A percentile compares a stretch with the other conserved stretches of the same genome.
These are phyloP conservation scores for Melampsora abietis-canadensis DNA, from an alignment of 1,284 basidiomycete genomes.

Conservation along the genomic window DNA sequence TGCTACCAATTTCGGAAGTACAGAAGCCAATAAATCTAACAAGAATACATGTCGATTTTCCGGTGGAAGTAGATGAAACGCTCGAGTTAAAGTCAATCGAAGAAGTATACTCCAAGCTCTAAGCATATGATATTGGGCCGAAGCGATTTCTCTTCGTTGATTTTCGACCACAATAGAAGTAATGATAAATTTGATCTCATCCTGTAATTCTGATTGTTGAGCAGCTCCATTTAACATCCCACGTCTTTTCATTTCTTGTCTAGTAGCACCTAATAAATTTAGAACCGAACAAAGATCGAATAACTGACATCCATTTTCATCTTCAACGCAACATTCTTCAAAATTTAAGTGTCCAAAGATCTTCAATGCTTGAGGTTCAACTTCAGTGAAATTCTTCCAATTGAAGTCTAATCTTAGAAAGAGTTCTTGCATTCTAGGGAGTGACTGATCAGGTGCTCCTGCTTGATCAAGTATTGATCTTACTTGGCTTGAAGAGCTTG, in stretches of 20 bases:
- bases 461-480: slow-evolving; percentile 36
- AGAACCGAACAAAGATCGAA: slow-evolving; percentile 40
- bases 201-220: slow-evolving; percentile 66
- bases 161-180: slow-evolving; percentile 81
- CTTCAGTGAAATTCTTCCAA: slow-evolving; percentile 33
- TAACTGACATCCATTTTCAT: slow-evolving; percentile 40
- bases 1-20: slow-evolving; percentile 56
- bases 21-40: slow-evolving; percentile 77
- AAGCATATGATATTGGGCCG: slow-evolving; percentile 68
- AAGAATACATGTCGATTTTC: slow-evolving; percentile 78
- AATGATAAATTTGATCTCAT: slow-evolving; percentile 71
- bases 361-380: slow-evolving; percentile 29
- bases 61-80: slow-evolving; percentile 73
- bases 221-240: slow-evolving; percentile 64
- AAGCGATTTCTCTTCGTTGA: slow-evolving; percentile 71
- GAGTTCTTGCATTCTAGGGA: slow-evolving; percentile 43
- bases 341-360: slow-evolving; percentile 36
- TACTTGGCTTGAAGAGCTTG: slow-evolving; percentile 25
- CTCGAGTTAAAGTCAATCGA: slow-evolving; percentile 76
- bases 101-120: slow-evolving; percentile 77
- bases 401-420: slow-evolving; percentile 41
- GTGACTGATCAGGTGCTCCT: slow-evolving; percentile 43
- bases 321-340: slow-evolving; percentile 35
- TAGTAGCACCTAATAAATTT: slow-evolving; percentile 63
- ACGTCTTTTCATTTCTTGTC: slow-evolving; percentile 64